Conservation (phyloP, 495 filamentous ascomycete genomes). For the Penicillium ochrochloron region DNA sequence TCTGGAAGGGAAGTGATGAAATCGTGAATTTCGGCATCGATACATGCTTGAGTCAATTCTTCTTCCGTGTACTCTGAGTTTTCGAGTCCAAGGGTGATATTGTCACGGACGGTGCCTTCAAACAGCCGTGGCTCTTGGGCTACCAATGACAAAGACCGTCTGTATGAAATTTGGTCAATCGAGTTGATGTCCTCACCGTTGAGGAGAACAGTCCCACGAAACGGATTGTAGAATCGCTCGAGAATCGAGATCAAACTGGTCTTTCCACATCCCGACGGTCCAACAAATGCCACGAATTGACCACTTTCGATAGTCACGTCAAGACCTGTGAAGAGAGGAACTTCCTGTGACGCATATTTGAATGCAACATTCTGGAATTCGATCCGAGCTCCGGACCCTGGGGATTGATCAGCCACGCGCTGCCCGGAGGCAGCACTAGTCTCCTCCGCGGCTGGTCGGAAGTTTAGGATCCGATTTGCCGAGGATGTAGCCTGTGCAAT, state of each 20-base stretch:
- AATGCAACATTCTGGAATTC: neutral
- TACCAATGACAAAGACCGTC: neutral
- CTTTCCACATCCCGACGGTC: neutral
- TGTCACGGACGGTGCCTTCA: neutral
- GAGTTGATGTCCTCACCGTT: neutral
- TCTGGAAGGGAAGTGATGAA: neutral
- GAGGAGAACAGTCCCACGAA: neutral
- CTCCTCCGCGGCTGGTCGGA: neutral
- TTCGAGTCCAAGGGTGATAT: neutral
- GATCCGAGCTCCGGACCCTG: neutral
- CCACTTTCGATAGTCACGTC: neutral
- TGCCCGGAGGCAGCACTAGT: neutral
- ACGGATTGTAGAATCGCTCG: neutral
- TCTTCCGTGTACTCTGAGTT: neutral
- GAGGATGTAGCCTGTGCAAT: slow-evolving; percentile 17
- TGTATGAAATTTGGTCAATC: neutral
- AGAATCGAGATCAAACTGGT: slow-evolving; percentile 1
- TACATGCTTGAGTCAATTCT: neutral
- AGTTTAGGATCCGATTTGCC: neutral
- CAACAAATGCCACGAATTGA: neutral
- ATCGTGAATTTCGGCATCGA: neutral
- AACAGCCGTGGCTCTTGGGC: neutral
- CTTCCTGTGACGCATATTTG: neutral
- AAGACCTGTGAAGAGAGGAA: neutral
- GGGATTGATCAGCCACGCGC: neutral